phyloP scores from a whole-genome alignment of 2,329 filamentous ascomycete genomes.

The Penicillium sp. region DNA sequence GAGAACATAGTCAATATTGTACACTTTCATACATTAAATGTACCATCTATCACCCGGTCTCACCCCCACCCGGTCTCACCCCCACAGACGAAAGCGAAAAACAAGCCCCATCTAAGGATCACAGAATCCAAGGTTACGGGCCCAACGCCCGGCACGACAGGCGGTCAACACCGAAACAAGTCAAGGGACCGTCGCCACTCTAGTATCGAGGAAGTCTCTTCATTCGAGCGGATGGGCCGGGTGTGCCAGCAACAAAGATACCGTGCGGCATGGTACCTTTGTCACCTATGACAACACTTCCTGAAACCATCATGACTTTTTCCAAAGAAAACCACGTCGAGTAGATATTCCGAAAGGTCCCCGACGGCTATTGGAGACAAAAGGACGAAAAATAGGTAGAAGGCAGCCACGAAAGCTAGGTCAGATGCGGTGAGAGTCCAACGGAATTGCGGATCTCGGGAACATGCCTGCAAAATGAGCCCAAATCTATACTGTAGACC shows the following conservation, averaged over 20 bases:
- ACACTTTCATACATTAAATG: background rate
- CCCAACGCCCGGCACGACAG: background rate
- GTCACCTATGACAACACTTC: background rate
- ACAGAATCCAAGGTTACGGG: background rate
- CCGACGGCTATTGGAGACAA: background rate
- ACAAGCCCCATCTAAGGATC: background rate
- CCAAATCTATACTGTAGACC: background rate
- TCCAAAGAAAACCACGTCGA: background rate
- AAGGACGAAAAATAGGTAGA: background rate
- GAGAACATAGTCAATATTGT: background rate
- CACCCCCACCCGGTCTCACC: background rate
- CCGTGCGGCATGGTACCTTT: conserved; percentile 1
- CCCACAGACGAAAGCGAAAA: background rate
- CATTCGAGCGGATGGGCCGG: conserved; percentile 1
- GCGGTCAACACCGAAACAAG: background rate
- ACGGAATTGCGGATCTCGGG: background rate
- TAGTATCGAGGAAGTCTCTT: background rate
- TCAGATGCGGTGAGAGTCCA: background rate
- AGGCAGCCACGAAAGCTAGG: background rate
- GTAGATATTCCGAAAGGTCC: background rate
- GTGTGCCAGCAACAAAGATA: background rate
- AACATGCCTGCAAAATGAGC: background rate
- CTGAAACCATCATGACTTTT: background rate
- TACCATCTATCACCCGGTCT: background rate
- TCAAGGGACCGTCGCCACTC: background rate